Evolutionary conservation across 441 rosid species (phyloP), one percentile per base, ranked within the genome.

Genomic region (Gossypium gossypioides): DNA sequence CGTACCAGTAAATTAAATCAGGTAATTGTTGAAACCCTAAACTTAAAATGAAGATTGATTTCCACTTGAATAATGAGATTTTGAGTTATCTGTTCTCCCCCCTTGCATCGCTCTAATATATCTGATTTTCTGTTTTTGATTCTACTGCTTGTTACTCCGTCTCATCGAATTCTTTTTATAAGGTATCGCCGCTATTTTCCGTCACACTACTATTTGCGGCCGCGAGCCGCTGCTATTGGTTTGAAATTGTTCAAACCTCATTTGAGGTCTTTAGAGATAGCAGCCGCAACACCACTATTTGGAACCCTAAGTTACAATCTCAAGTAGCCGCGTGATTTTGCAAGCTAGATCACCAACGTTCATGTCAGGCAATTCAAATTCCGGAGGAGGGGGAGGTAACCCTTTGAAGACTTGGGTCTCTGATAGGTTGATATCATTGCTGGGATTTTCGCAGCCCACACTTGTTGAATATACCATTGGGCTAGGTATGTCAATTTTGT

Each of bases 391-490:
- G 25, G 58, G 4, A 54, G 58, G 58, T 54, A 60, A 60, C 44
- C 40, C 44, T 77, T 79, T 95, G 69, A 90, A 85, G 84, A 83
- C 81, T 2, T 95, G 96, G 97, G 88, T 95, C 8, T 95, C 97
- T 1, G 97, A 95, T 58, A 89, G 81, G 80, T 76, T 95, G 76
- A 88, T 92, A 75, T 76, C 87, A 15, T 62, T 95, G 27, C 81
- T 92, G 22, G 97, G 94, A 12, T 92, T 84, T 74, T 92, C 99
- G 3, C 89, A 89, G 74, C 59, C 84, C 19, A 81, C 90, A 0
- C 84, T 92, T 70, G 90, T 91, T 46, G 88, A 91, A 69, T 95
- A 87, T 68, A 66, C 91, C 7, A 90, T 92, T 58, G 91, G 86
- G 77, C 60, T 89, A 71, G 80, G 98, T 91, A 50, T 58, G 87